Base-by-base conservation (phyloP, 345 rosid genomes). In the Pugionium cornutum region DNA sequence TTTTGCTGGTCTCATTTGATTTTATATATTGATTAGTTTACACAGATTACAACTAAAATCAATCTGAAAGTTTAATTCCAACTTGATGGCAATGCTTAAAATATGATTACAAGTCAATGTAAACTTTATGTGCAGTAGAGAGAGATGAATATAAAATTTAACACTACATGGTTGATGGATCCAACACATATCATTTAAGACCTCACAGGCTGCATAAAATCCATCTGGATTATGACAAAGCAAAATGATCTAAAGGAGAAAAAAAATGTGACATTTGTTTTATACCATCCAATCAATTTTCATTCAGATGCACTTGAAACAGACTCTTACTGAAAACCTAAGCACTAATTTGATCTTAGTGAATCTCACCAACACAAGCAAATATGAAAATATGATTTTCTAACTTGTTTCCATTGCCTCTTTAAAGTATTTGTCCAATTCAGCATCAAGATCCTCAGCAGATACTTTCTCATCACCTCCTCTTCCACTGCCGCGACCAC, bases 381-480 rank as follows among this genome's bases (percentile, higher is more conserved):
- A 25, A 11, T 11, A 11, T 31, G 18, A 4, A 33, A 53, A 53
- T 7, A 53, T 33, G 9, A 2, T 40, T 45, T 69, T 58, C 69
- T 60, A 76, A 50, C 76, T 77, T 46, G 75, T 72, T 52, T 78
- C 67, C 82, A 77, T 83, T 49, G 85, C 84, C 72, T 73, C 78
- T 37, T 67, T 55, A 66, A 75, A 87, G 68, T 86, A 86, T 58
- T 75, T 83, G 59, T 85, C 88, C 81, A 83, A 52, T 44, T 80
- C 84, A 47, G 85, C 83, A 76, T 85, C 85, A 57, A 86, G 92
- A 68, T 78, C 82, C 36, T 82, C 86, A 4, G 81, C 79, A 32
- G 96, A 76, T 9, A 76, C 61, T 52, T 76, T 74, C 32, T 72
- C 77, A 48, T 67, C 82, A 25, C 49, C 64, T 28, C 72, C 78